Evolutionary conservation across 176 grass and related monocot genomes (phyloP), one percentile per base, ranked within the genome.

Genomic region (Phragmites australis): DNA sequence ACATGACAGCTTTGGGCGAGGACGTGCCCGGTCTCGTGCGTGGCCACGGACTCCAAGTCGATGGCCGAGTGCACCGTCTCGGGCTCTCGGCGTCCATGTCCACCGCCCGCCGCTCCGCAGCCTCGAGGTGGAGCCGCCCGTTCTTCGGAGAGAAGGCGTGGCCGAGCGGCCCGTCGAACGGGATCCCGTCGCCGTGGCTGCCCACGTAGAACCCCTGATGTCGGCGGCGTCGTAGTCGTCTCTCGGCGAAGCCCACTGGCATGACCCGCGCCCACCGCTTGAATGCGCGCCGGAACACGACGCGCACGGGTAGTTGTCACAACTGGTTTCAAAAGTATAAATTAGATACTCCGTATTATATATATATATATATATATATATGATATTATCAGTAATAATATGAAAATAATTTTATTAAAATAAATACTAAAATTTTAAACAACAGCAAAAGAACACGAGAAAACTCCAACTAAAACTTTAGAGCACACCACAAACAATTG

Each of bases 1-100:
- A 98, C 95, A 98, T 98, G 64, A 98, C 88, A 0, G 95, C 95
- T 19, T 81, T 76, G 22, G 74, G 89, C 47, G 2, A 98, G 86
- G 34, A 98, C 88, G 78, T 98, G 95, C 0, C 95, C 95, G 1
- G 94, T 98, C 90, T 98, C 95, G 85, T 98, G 95, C 31, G 92
- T 94, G 43, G 86, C 90, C 7, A 98, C 90, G 6, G 95, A 98
- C 70, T 98, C 95, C 37, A 98, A 54, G 91, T 98, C 86, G 25
- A 98, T 26, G 0, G 84, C 88, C 4, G 70, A 69, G 14, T 14
- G 43, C 12, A 72, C 81, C 9, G 27, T 31, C 3, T n/a, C n/a
- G n/a, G n/a, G n/a, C n/a, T n/a, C n/a, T 84, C 90, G 21, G 25
- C 41, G 45, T 27, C 31, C 26, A 98, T 77, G 86, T 94, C 84